These are phyloP conservation scores for Naganishia sp. DNA, from an alignment of 1,284 basidiomycete genomes.

Conservation along the genomic window DNA sequence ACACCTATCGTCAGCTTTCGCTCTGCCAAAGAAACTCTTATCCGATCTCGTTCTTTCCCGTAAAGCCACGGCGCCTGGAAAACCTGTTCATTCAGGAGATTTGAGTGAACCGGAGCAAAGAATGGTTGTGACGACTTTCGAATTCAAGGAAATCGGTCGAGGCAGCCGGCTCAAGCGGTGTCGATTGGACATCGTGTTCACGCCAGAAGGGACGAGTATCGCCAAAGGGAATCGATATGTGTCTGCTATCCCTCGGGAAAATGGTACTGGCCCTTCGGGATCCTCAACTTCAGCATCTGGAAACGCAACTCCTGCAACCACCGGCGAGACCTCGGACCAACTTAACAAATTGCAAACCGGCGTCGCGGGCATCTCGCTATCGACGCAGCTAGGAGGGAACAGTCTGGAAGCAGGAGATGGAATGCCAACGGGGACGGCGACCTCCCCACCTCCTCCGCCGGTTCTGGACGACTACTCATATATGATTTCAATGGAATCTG, in stretches of 20 bases:
- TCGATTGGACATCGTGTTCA: conserved; percentile 23
- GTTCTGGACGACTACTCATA: conserved; percentile 69
- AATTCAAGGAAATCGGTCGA: conserved; percentile 28
- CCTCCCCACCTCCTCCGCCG: conserved; percentile 61
- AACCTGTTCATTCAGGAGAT: neutral
- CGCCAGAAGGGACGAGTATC: conserved; percentile 11
- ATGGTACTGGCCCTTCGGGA: neutral
- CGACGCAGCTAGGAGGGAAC: neutral
- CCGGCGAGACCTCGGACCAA: neutral
- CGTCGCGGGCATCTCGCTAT: conserved; percentile 1
- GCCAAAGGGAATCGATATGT: conserved; percentile 16
- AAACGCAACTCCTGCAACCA: neutral
- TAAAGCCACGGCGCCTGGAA: conserved; percentile 7
- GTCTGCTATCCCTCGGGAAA: conserved; percentile 1
- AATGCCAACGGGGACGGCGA: conserved; percentile 60
- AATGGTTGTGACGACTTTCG: conserved; percentile 19
- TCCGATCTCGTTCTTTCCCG: conserved; percentile 60
- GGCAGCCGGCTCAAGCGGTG: conserved; percentile 54
- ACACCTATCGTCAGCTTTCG: conserved; percentile 67
- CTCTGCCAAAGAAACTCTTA: conserved; percentile 68
- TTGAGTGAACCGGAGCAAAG: conserved; percentile 3
- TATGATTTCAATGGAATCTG: conserved; percentile 82
- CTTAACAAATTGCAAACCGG: conserved; percentile 1
- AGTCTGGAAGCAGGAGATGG: conserved; percentile 41
- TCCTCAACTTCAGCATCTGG: neutral